Evolutionary conservation across 2,329 filamentous ascomycete genomes (phyloP).

Genomic region (Penicillium sp.): DNA sequence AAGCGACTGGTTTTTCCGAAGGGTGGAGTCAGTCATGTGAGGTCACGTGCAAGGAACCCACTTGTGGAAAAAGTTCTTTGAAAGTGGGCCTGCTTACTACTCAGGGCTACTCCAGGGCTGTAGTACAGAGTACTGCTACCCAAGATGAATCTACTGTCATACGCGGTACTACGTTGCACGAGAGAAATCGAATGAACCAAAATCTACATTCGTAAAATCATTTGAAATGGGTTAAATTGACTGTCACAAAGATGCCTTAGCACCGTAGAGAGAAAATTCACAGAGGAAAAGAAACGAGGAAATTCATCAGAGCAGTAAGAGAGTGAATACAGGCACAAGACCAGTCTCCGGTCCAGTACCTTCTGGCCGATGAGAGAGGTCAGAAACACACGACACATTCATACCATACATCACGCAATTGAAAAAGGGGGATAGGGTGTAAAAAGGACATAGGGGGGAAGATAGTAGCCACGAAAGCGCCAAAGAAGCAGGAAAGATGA

Average conservation of each 20-base stretch:
- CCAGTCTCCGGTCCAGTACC: slow-evolving; percentile 11
- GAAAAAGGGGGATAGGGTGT: slow-evolving; percentile 8
- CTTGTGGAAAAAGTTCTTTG: neutral
- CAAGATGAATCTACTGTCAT: neutral
- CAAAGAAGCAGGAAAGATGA: neutral
- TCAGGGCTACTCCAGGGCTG: neutral
- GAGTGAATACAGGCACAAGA: slow-evolving; percentile 23
- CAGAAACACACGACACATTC: slow-evolving; percentile 18
- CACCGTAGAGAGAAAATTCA: slow-evolving; percentile 21
- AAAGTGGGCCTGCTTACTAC: neutral
- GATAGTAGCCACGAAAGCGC: slow-evolving; percentile 1
- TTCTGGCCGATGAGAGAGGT: slow-evolving; percentile 13
- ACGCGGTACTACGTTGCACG: neutral
- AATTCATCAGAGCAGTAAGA: slow-evolving; percentile 20
- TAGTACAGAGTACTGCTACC: neutral
- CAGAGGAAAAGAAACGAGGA: slow-evolving; percentile 19
- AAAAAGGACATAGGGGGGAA: slow-evolving; percentile 21
- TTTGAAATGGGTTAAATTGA: slow-evolving; percentile 14
- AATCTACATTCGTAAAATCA: neutral
- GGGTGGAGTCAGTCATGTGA: slow-evolving; percentile 7
- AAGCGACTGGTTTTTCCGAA: slow-evolving; percentile 12
- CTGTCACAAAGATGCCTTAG: slow-evolving; percentile 18
- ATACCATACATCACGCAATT: slow-evolving; percentile 26
- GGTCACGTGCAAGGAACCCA: neutral
- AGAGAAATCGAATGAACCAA: neutral